Evolutionary conservation across 768 basidiomycete species (phyloP).

Genomic region (Epithele typhae): DNA sequence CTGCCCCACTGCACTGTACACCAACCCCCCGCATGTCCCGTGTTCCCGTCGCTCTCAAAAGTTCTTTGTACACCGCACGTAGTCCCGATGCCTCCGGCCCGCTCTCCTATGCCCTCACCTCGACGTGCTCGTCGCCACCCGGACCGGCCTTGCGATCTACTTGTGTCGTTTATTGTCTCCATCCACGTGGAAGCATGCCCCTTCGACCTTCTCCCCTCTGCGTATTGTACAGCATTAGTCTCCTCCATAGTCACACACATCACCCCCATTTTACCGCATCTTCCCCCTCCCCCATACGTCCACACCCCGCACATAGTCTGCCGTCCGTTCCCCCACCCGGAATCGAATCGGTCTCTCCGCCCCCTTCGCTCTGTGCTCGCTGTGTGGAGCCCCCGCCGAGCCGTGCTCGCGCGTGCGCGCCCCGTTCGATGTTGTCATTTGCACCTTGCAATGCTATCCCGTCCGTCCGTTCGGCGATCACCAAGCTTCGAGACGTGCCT

Average conservation of each 20-base stretch:
- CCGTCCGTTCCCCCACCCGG: no score
- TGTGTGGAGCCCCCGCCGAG: no score
- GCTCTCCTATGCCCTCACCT: background rate
- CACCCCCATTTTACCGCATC: background rate
- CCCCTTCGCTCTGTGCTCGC: no score
- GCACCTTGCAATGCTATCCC: no score
- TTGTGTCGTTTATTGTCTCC: background rate
- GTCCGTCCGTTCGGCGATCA: no score
- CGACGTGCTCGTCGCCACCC: background rate
- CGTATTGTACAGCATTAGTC: constrained; percentile 14
- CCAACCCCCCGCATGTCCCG: constrained; percentile 1
- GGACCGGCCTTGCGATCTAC: background rate
- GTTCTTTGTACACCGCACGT: background rate
- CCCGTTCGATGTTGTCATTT: no score
- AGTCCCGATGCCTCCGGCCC: background rate
- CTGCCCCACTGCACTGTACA: background rate
- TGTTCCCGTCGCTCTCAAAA: background rate
- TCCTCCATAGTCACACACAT: background rate
- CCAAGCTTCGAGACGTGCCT: no score
- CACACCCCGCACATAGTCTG: no score
- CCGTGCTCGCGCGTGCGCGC: no score
- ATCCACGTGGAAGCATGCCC: background rate
- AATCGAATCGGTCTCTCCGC: no score
- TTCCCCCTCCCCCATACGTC: no score
- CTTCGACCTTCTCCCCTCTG: background rate